These are phyloP conservation scores for Tuber brumale DNA, from an alignment of 495 filamentous ascomycete species.

Conservation along the genomic window DNA sequence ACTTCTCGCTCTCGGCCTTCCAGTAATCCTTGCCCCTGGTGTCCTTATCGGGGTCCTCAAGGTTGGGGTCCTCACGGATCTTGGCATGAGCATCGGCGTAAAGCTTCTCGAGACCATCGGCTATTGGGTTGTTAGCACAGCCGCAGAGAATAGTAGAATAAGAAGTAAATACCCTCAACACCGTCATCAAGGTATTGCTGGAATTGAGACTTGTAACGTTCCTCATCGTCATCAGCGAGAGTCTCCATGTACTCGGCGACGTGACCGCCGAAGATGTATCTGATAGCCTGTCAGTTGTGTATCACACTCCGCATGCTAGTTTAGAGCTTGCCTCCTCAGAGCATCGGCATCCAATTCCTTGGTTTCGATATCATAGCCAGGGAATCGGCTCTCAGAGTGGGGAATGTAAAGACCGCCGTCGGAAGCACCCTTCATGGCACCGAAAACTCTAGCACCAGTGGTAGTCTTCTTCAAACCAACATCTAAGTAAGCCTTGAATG, in stretches of 20 bases:
- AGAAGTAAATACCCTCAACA: constrained; percentile 53
- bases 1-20: constrained; percentile 94
- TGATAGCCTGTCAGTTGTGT: background rate
- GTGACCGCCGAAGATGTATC: constrained; percentile 95
- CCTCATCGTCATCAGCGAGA: constrained; percentile 98
- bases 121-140: constrained; percentile 40
- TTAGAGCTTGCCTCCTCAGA: constrained; percentile 62
- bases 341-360: constrained; percentile 96
- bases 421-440: constrained; percentile 98
- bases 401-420: constrained; percentile 96
- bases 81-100: constrained; percentile 90
- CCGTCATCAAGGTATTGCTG: constrained; percentile 93
- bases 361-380: constrained; percentile 90
- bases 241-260: constrained; percentile 99
- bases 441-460: constrained; percentile 96
- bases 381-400: constrained; percentile 98
- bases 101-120: constrained; percentile 93
- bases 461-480: constrained; percentile 95
- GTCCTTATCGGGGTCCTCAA: constrained; percentile 74
- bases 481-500: constrained; percentile 98
- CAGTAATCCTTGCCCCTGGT: constrained; percentile 96
- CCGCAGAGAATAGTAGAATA: background rate
- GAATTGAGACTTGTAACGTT: constrained; percentile 98
- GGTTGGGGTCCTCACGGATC: constrained; percentile 97
- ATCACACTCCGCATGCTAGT: background rate